Evolutionary conservation across 352 stramenopile species (phyloP).

Genomic region (Phytophthora pinifolia): DNA sequence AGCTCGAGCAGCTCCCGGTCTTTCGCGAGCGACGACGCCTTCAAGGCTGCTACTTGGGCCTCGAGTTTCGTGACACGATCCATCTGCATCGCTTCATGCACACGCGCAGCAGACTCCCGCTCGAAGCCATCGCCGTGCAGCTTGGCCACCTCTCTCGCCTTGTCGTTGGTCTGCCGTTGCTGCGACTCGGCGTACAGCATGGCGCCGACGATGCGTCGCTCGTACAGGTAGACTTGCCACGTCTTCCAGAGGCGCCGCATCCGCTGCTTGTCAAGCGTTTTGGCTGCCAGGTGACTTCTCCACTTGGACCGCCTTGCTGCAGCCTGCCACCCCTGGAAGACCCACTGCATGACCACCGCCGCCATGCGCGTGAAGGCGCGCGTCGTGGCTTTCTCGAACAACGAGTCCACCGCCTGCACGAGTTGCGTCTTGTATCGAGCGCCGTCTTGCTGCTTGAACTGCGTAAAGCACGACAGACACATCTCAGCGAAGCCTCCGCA

Average conservation of each 20-base stretch:
- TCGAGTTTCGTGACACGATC: constrained; percentile 44
- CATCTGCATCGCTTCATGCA: constrained; percentile 43
- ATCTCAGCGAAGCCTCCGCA: constrained; percentile 69
- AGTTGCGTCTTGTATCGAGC: constrained; percentile 70
- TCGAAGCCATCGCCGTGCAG: constrained; percentile 70
- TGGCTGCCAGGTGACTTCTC: constrained; percentile 22
- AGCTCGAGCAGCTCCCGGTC: constrained; percentile 60
- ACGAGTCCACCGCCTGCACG: constrained; percentile 53
- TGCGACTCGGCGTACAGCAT: constrained; percentile 73
- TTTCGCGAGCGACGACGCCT: constrained; percentile 36
- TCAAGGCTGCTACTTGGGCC: constrained; percentile 29
- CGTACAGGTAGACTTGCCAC: constrained; percentile 62
- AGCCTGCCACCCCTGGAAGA: constrained; percentile 63
- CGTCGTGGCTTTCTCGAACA: constrained; percentile 61
- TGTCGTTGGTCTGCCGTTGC: constrained; percentile 44
- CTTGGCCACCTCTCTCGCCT: constrained; percentile 44
- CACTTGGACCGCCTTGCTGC: constrained; percentile 35
- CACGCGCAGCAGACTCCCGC: constrained; percentile 26
- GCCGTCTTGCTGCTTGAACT: constrained; percentile 61
- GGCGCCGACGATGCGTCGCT: constrained; percentile 63
- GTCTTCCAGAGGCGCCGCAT: constrained; percentile 43
- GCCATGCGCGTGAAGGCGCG: constrained; percentile 60
- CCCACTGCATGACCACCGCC: constrained; percentile 56
- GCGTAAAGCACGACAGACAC: constrained; percentile 67
- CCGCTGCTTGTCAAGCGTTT: constrained; percentile 22